Conservation (phyloP, 257 asterid genomes). For the Solanum chilense region DNA sequence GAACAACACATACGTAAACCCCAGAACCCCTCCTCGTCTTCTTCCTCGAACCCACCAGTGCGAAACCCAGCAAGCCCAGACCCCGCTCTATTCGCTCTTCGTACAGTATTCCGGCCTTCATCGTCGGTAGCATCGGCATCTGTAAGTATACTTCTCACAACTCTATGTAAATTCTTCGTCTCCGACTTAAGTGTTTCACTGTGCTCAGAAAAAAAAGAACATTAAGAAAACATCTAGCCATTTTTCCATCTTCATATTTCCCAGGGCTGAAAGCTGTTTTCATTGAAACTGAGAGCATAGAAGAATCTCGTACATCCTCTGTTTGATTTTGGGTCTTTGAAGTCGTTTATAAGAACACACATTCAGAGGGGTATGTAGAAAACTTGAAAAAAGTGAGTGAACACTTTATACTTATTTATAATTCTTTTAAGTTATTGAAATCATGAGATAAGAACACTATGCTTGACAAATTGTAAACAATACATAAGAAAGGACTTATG, state of each 20-base stretch:
- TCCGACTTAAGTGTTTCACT: not conserved
- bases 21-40: not conserved
- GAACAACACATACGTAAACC: not conserved
- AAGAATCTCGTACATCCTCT: not conserved
- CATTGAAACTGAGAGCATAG: not conserved
- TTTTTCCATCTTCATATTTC: not conserved
- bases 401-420: not conserved
- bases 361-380: not conserved
- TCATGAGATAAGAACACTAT: not conserved
- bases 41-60: not conserved
- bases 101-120: not conserved
- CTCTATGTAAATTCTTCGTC: conserved; percentile 2
- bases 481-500: not conserved
- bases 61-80: not conserved
- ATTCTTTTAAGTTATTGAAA: not conserved
- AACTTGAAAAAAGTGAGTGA: not conserved
- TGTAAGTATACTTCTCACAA: conserved; percentile 29
- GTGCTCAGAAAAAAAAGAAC: not conserved
- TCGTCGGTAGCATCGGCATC: conserved; percentile 46
- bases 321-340: not conserved
- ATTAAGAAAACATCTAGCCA: not conserved
- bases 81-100: conserved; percentile 16
- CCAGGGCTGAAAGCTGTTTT: not conserved
- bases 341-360: not conserved
- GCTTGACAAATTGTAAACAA: not conserved